Evolutionary conservation across 2,329 filamentous ascomycete species (phyloP).

Genomic region (Paracamarosporium sp.): DNA sequence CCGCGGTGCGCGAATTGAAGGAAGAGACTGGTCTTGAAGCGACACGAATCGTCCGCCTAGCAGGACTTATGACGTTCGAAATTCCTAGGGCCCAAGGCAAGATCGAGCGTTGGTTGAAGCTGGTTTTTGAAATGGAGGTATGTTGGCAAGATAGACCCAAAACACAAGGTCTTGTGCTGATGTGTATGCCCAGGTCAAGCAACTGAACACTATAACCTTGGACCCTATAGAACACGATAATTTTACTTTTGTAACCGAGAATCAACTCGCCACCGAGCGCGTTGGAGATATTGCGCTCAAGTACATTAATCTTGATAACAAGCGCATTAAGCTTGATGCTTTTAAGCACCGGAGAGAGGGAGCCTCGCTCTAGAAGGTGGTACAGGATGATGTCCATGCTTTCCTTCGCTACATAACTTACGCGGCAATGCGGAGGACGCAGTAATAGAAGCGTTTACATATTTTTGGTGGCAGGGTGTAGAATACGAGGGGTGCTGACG

Average conservation of each 20-base stretch:
- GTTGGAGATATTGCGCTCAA: conserved; percentile 33
- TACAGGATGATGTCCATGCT: background rate
- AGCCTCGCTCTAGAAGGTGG: background rate
- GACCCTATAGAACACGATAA: conserved; percentile 52
- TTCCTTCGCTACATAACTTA: no score
- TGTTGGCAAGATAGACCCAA: conserved; percentile 30
- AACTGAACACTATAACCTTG: conserved; percentile 31
- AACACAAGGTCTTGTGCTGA: conserved; percentile 24
- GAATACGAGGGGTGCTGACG: background rate
- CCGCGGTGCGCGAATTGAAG: conserved; percentile 57
- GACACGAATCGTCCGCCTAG: conserved; percentile 50
- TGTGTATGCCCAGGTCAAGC: conserved; percentile 25
- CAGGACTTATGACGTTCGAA: conserved; percentile 43
- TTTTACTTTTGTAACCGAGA: conserved; percentile 49
- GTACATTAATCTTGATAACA: conserved; percentile 41
- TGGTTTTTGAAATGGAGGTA: conserved; percentile 35
- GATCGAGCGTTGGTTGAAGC: conserved; percentile 42
- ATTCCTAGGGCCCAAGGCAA: conserved; percentile 20
- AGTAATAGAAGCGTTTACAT: background rate
- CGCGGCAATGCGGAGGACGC: no score
- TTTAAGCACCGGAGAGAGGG: conserved; percentile 29
- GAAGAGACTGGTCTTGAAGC: conserved; percentile 61
- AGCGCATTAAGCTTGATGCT: conserved; percentile 41
- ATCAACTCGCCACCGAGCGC: conserved; percentile 43
- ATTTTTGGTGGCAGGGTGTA: background rate